Base-by-base conservation (phyloP, 2,329 filamentous ascomycete genomes). In the Cordyceps fumosorosea region DNA sequence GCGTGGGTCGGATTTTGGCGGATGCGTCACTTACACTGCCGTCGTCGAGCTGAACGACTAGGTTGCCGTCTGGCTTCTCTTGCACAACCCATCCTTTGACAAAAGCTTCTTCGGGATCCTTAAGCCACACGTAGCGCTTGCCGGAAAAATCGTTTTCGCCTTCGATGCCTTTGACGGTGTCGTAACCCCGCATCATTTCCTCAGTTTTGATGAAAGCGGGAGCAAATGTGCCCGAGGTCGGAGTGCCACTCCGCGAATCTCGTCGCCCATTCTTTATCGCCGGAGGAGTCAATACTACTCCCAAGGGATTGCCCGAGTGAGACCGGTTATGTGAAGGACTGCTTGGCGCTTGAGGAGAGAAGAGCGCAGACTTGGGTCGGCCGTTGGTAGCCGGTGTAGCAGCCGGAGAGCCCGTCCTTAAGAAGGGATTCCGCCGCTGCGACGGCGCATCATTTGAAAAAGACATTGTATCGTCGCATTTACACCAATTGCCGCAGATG, bases 141-240 rank as follows among this genome's bases (percentile, higher is more conserved):
- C 95, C 96, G 0, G 95, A 99, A 75, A 99, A 98, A 80, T 99
- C 95, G 74, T 97, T 98, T 72, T 97, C 93, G 65, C 95, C 95
- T 76, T 99, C 96, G 64, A 97, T 92, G 20, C 91, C 89, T 56
- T 81, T 81, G 18, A 88, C 82, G 12, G 78, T 71, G 66, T 87
- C 85, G 57, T 80, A 74, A 40, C 75, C 78, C 42, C 79, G 76
- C 67, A 86, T 82, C 74, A 90, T 79, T 66, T 93, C 90, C 66
- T 96, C 92, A 0, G 87, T 85, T 74, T 93, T 95, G 77, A 99
- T 98, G 75, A 99, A 99, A 11, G 91, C 90, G 3, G 93, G 95
- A 42, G 95, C 93, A 78, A 99, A 99, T 1, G 95, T 99, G 66
- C 85, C 89, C 0, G 89, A 90, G 7, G 81, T 79, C 7, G 85